Evolutionary conservation across 352 stramenopile genomes (phyloP).

Genomic region (Phytophthora gonapodyides): DNA sequence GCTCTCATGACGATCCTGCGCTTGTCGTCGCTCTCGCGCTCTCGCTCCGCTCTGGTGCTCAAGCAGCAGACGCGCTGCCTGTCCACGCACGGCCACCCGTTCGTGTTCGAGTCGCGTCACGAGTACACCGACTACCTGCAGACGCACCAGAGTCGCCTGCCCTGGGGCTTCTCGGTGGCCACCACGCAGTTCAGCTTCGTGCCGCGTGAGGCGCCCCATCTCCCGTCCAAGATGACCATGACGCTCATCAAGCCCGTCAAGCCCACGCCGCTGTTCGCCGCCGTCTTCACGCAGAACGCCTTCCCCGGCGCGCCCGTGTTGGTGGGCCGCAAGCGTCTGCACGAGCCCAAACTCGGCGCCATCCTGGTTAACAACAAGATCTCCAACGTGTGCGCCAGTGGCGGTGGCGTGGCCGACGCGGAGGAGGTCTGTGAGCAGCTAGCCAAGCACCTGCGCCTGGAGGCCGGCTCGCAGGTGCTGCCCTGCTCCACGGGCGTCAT

Average conservation of each 20-base stretch:
- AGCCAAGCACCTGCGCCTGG: slow-evolving; percentile 88
- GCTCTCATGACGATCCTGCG: slow-evolving; percentile 35
- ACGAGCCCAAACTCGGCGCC: slow-evolving; percentile 89
- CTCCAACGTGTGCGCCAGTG: slow-evolving; percentile 97
- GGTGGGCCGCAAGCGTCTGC: slow-evolving; percentile 92
- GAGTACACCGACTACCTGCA: slow-evolving; percentile 84
- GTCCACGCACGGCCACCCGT: slow-evolving; percentile 55
- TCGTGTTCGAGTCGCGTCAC: slow-evolving; percentile 81
- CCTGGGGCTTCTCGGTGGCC: slow-evolving; percentile 84
- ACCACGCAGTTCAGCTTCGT: slow-evolving; percentile 87
- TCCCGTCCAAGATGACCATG: slow-evolving; percentile 87
- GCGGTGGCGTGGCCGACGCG: slow-evolving; percentile 92
- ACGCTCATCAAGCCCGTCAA: slow-evolving; percentile 87
- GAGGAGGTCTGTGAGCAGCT: slow-evolving; percentile 94
- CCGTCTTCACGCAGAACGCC: slow-evolving; percentile 92
- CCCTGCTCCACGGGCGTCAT: slow-evolving; percentile 98
- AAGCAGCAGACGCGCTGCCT: slow-evolving; percentile 33
- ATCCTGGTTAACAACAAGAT: slow-evolving; percentile 99
- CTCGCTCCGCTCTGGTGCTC: slow-evolving; percentile 13
- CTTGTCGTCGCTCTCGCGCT: slow-evolving; percentile 29
- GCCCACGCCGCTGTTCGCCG: slow-evolving; percentile 86
- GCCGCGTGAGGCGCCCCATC: slow-evolving; percentile 77
- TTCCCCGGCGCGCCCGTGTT: slow-evolving; percentile 91
- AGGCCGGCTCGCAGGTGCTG: slow-evolving; percentile 86
- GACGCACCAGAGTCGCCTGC: slow-evolving; percentile 78